Evolutionary conservation across 2,329 filamentous ascomycete species (phyloP), one percentile per base, ranked within the genome.

Genomic region (Aspergillus sp.): DNA sequence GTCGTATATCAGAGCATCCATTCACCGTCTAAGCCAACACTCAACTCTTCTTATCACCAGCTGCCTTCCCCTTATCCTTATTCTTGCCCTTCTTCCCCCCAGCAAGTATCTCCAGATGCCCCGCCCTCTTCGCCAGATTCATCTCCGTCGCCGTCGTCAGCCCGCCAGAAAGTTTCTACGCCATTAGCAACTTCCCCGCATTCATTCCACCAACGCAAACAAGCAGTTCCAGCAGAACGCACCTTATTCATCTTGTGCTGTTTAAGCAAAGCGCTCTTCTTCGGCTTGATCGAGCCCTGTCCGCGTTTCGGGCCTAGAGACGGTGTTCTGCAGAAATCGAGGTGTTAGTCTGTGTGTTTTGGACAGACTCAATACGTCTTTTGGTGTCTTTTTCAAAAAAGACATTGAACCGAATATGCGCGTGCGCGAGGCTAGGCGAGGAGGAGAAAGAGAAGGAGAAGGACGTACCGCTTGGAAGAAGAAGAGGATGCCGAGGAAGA

Each of bases 91-190:
- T 79, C 69, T 80, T 82, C 8, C 77, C 78, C 2, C 78, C 77
- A 36, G 67, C 68, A 49, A 84, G 55, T 49, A 84, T 51, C 56
- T 85, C 80, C 49, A 84, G 49, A 67, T 85, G 80, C 10, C 80
- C 80, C 4, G 78, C 80, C 48, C 74, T 74, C 40, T 75, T 65
- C 8, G 78, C 80, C 7, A 84, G 65, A 41, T 68, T 71, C 39
- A 72, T 71, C 51, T 85, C 80, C n/a, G 80, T 84, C 60, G 75
- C 67, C 1, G 70, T 71, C 3, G 71, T 72, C 25, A 84, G 58
- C 0, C 78, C 78, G 1, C 73, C 64, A 1, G 75, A 69, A 40
- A 75, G 66, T 69, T 81, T 80, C 71, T 64, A 42, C 5, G 25
- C 8, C n/a, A 5, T 19, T 11, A 35, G 24, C 17, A 11, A n/a